A percentile compares a stretch with the other conserved stretches of the same genome.
Conservation (phyloP, 1,284 basidiomycete genomes). For the Sporisorium exsertum region DNA sequence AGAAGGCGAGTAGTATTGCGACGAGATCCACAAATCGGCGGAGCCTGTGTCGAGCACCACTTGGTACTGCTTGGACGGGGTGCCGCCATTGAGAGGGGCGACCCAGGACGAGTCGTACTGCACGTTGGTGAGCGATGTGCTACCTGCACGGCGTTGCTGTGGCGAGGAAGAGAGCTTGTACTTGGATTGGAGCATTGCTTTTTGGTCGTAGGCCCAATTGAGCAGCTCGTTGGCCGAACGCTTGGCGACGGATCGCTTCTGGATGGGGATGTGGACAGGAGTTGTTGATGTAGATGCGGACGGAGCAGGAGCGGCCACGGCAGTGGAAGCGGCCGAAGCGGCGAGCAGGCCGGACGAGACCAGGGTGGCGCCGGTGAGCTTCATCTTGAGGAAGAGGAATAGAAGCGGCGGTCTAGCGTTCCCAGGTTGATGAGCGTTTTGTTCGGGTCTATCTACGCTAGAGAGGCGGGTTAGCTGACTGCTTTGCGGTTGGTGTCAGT, state of each 20-base stretch:
- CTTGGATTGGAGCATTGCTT: conserved; percentile 52
- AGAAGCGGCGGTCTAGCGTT: background rate
- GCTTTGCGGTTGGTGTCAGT: background rate
- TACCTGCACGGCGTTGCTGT: conserved; percentile 20
- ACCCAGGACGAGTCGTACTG: conserved; percentile 56
- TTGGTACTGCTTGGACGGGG: conserved; percentile 29
- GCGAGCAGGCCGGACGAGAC: conserved; percentile 30
- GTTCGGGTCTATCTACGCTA: background rate
- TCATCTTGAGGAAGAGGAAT: conserved; percentile 16
- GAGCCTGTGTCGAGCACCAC: conserved; percentile 61
- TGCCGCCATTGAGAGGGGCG: conserved; percentile 49
- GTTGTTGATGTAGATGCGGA: background rate
- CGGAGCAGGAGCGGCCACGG: conserved; percentile 20
- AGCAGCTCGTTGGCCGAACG: conserved; percentile 43
- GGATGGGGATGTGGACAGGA: conserved; percentile 36
- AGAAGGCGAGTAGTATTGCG: conserved; percentile 27
- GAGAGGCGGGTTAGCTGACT: background rate
- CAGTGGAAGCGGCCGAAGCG: conserved; percentile 32
- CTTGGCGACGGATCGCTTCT: conserved; percentile 27
- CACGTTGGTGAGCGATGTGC: conserved; percentile 41
- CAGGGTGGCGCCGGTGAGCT: conserved; percentile 28
- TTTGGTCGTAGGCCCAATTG: conserved; percentile 52
- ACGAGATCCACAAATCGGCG: conserved; percentile 50
- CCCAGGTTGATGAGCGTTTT: background rate
- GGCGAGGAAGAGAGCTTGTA: conserved; percentile 31